phyloP scores from a whole-genome alignment of 306 rosid genomes.

The Quercus berberidifolia region DNA sequence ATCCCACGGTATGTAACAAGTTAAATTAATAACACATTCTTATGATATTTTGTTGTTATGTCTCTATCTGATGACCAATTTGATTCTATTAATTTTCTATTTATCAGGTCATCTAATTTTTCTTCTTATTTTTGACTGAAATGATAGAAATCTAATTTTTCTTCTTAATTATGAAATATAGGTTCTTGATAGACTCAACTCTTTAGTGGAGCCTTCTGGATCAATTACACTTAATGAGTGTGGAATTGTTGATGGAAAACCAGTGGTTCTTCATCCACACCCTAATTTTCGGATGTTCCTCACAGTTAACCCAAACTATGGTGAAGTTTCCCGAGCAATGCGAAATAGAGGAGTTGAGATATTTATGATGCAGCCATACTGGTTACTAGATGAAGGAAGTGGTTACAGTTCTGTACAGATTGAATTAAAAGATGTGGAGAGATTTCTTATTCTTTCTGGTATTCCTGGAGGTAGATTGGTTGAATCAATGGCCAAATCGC shows the following conservation, averaged over 20 bases:
- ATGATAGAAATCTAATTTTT: background rate
- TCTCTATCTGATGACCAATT: background rate
- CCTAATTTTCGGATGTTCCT: conserved; percentile 75
- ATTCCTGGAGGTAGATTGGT: conserved; percentile 43
- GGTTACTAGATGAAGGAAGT: background rate
- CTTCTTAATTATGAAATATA: conserved; percentile 1
- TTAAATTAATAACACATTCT: background rate
- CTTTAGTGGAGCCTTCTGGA: conserved; percentile 83
- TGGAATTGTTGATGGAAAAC: conserved; percentile 79
- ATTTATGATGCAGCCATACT: no score
- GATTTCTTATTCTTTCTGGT: conserved; percentile 65
- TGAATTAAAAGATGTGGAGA: conserved; percentile 58
- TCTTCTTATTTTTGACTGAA: background rate
- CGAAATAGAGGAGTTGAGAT: no score
- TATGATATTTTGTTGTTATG: no score
- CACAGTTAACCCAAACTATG: no score
- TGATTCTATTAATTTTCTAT: background rate
- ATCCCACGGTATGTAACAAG: conserved; percentile 67
- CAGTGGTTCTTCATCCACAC: conserved; percentile 74
- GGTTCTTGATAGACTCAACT: conserved; percentile 97
- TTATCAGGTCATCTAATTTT: background rate
- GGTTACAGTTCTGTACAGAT: conserved; percentile 25
- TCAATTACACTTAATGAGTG: conserved; percentile 86
- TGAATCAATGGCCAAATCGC: no score
- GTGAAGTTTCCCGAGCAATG: no score